Base-by-base conservation (phyloP, 2,329 filamentous ascomycete genomes). In the Exophiala lecanii-corni region DNA sequence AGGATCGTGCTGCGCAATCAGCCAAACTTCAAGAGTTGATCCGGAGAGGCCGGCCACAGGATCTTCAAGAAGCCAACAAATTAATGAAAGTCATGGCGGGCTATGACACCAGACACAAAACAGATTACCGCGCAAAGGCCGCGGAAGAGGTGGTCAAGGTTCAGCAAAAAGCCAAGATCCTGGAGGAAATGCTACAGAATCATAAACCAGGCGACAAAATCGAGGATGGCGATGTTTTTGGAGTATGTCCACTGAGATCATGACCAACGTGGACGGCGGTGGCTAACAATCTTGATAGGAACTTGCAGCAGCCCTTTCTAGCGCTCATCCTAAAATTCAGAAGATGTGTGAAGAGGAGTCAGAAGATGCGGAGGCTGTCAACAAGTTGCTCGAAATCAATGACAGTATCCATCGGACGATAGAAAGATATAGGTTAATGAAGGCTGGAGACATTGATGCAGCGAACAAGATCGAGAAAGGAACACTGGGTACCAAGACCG, bases 51-150 rank as follows among this genome's bases (percentile, higher is more conserved):
- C 83, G 86, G 3, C 92, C 92, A 18, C 85, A 94, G 52, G 92
- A 98, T 63, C 70, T 98, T 46, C 91, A 96, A 63, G 92, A 98
- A 71, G 92, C 92, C 41, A 98, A 97, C 62, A 83, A 88, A 56
- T 74, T 98, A 40, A 98, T 98, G 92, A 98, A 98, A 69, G 78
- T 98, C 55, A 97, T 98, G 92, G 92, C 92, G 40, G 92, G 92
- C 50, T 98, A 86, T 65, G 92, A 98, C 64, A 96, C 87, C 45
- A 76, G 89, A 56, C 85, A 88, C 63, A 97, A 97, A 70, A 96
- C 92, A 1, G 91, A 98, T 68, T 98, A 96, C 67, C 83, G 92
- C 53, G 92, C 92, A 51, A 98, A 98, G 68, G 92, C 92, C 1
- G 92, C 92, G 7, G 89, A 96, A 62, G 92, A 98, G 51, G 88